Evolutionary conservation across 208 protist genomes (phyloP).

Genomic region (Wallacemonas rigidus): DNA sequence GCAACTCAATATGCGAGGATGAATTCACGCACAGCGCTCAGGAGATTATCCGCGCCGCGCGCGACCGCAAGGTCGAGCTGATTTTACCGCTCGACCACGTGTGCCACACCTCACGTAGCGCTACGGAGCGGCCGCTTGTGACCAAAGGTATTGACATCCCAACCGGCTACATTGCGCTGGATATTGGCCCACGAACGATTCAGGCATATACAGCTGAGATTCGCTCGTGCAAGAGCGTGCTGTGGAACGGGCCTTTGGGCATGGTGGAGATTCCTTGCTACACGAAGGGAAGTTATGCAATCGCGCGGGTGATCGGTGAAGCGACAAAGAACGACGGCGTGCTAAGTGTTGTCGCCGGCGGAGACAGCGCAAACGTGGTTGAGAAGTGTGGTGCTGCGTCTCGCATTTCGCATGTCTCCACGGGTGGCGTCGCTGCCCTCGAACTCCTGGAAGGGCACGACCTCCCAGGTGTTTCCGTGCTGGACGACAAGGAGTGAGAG

Average conservation of each 20-base stretch:
- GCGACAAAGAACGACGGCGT: slow-evolving; percentile 59
- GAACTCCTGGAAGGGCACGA: slow-evolving; percentile 98
- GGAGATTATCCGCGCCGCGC: slow-evolving; percentile 94
- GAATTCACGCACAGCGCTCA: slow-evolving; percentile 75
- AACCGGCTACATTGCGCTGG: slow-evolving; percentile 93
- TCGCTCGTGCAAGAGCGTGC: slow-evolving; percentile 87
- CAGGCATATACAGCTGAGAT: slow-evolving; percentile 85
- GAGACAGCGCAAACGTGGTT: slow-evolving; percentile 94
- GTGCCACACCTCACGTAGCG: slow-evolving; percentile 92
- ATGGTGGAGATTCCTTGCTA: slow-evolving; percentile 98
- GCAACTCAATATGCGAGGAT: slow-evolving; percentile 96
- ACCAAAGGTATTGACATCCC: slow-evolving; percentile 78
- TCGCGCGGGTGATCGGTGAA: slow-evolving; percentile 80
- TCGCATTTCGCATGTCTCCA: slow-evolving; percentile 95
- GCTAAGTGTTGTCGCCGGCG: slow-evolving; percentile 90
- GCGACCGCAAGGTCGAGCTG: slow-evolving; percentile 95
- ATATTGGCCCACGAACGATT: slow-evolving; percentile 95
- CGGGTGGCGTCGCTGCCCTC: slow-evolving; percentile 99
- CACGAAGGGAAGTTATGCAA: slow-evolving; percentile 91
- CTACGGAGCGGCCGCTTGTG: slow-evolving; percentile 64
- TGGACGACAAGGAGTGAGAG: slow-evolving; percentile 73
- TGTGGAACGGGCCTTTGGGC: slow-evolving; percentile 98
- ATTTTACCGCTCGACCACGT: slow-evolving; percentile 98
- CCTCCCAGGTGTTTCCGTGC: slow-evolving; percentile 87
- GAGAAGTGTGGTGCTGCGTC: slow-evolving; percentile 79